A percentile compares a stretch with the other conserved stretches of the same genome.
Conservation (phyloP, 768 basidiomycete genomes). For the Mycena haematopus region DNA sequence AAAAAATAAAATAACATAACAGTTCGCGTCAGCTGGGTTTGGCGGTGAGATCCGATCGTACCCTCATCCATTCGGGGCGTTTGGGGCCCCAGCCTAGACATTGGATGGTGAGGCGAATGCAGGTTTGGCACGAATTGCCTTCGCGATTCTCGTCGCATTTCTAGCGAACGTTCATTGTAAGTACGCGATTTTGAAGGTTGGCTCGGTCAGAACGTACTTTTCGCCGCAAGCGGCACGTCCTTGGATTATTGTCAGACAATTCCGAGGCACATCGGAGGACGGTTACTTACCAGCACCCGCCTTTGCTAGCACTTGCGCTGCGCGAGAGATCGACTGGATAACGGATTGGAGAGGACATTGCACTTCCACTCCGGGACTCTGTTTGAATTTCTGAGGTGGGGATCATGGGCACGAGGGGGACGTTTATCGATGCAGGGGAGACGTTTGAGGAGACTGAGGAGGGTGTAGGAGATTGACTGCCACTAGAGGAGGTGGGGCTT, state of each 20-base stretch:
- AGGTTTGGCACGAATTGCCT: conserved; percentile 82
- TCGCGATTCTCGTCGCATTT: conserved; percentile 91
- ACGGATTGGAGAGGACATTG: conserved; percentile 54
- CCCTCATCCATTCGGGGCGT: conserved; percentile 91
- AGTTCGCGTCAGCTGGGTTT: background rate
- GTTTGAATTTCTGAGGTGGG: conserved; percentile 37
- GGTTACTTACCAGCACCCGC: conserved; percentile 77
- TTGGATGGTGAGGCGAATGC: conserved; percentile 78
- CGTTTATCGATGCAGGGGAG: conserved; percentile 52
- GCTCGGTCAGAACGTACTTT: conserved; percentile 58
- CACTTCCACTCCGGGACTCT: conserved; percentile 34
- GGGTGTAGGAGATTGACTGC: conserved; percentile 54
- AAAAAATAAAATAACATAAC: background rate
- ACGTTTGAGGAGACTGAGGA: conserved; percentile 52
- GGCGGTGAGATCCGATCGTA: conserved; percentile 39
- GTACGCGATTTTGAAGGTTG: background rate
- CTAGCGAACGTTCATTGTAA: conserved; percentile 41
- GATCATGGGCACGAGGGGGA: conserved; percentile 45
- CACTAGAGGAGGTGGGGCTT: conserved; percentile 56
- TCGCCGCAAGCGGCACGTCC: conserved; percentile 85
- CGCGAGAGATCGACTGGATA: conserved; percentile 58
- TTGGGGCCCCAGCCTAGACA: conserved; percentile 87
- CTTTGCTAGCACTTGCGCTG: conserved; percentile 63
- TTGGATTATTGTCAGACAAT: conserved; percentile 33
- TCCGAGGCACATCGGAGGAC: conserved; percentile 14